Evolutionary conservation across 2,329 filamentous ascomycete genomes (phyloP).

Genomic region (Coniochaeta ligniaria): DNA sequence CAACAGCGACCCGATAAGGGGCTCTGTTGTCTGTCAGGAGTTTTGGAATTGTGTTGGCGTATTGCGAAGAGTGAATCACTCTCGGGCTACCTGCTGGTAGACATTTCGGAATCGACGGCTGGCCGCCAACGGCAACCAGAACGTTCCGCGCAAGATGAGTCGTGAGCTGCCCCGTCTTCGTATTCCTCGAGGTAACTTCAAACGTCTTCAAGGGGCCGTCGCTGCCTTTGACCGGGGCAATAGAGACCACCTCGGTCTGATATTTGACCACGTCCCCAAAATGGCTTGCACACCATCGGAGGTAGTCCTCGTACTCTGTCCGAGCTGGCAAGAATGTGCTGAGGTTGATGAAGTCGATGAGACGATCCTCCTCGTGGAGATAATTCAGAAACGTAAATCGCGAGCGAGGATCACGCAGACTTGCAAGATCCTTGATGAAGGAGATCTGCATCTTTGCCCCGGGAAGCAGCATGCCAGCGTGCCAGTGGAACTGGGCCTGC

Average conservation of each 20-base stretch:
- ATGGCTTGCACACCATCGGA: conserved; percentile 80
- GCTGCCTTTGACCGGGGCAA: conserved; percentile 50
- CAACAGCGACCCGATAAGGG: conserved; percentile 70
- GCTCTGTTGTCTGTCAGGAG: conserved; percentile 49
- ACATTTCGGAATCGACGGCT: conserved; percentile 61
- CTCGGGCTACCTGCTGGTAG: conserved; percentile 64
- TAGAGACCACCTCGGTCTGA: conserved; percentile 65
- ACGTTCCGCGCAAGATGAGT: conserved; percentile 57
- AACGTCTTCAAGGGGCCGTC: conserved; percentile 55
- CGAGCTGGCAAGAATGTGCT: conserved; percentile 81
- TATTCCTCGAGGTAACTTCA: conserved; percentile 57
- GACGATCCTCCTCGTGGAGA: conserved; percentile 69
- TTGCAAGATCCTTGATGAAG: conserved; percentile 93
- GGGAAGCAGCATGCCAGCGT: conserved; percentile 89
- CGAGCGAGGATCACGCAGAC: conserved; percentile 77
- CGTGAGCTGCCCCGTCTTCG: conserved; percentile 45
- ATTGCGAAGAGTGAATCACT: conserved; percentile 85
- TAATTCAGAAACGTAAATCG: conserved; percentile 97
- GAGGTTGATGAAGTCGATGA: conserved; percentile 87
- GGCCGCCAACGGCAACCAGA: conserved; percentile 49
- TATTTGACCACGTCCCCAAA: conserved; percentile 72
- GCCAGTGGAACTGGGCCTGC: conserved; percentile 80
- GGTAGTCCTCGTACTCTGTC: conserved; percentile 90
- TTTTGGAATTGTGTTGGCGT: conserved; percentile 56
- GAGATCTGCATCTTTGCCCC: conserved; percentile 97